phyloP scores from a whole-genome alignment of 331 rosid species.

The Malus hybrid region DNA sequence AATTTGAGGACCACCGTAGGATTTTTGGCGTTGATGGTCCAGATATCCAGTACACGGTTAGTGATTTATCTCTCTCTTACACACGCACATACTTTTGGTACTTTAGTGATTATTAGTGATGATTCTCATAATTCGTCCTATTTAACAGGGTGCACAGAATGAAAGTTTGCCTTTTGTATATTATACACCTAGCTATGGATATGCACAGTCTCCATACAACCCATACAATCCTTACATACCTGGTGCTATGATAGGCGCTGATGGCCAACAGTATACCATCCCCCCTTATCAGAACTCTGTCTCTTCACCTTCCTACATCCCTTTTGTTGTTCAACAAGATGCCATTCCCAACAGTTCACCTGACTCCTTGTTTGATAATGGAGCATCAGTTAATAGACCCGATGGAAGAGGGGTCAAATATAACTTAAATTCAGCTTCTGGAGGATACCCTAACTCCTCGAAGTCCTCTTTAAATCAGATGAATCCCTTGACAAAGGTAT shows the following conservation, averaged over 20 bases:
- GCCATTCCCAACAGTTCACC: slow-evolving; percentile 38
- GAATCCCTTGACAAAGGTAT: slow-evolving; percentile 43
- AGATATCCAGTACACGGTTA: slow-evolving; percentile 70
- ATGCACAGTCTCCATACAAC: slow-evolving; percentile 94
- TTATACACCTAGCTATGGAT: slow-evolving; percentile 91
- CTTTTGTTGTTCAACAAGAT: slow-evolving; percentile 59
- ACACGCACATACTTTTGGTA: neutral
- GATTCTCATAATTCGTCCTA: slow-evolving; percentile 17
- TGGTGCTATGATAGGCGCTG: slow-evolving; percentile 87
- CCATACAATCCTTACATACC: slow-evolving; percentile 97
- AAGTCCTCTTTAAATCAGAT: slow-evolving; percentile 47
- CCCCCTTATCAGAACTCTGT: slow-evolving; percentile 62
- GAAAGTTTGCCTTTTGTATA: slow-evolving; percentile 85
- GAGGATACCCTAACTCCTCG: slow-evolving; percentile 38
- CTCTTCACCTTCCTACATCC: slow-evolving; percentile 61
- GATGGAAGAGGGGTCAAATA: slow-evolving; percentile 59
- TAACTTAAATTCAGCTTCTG: slow-evolving; percentile 49
- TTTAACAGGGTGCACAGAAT: slow-evolving; percentile 67
- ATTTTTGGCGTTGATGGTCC: slow-evolving; percentile 84
- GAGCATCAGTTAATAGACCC: slow-evolving; percentile 50
- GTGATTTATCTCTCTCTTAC: slow-evolving; percentile 11
- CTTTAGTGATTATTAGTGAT: neutral
- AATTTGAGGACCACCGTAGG: slow-evolving; percentile 93
- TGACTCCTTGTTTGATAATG: slow-evolving; percentile 41
- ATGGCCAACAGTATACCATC: slow-evolving; percentile 63